Conservation (phyloP, 805 yeast genomes). For the Scheffersomyces amazonensis region DNA sequence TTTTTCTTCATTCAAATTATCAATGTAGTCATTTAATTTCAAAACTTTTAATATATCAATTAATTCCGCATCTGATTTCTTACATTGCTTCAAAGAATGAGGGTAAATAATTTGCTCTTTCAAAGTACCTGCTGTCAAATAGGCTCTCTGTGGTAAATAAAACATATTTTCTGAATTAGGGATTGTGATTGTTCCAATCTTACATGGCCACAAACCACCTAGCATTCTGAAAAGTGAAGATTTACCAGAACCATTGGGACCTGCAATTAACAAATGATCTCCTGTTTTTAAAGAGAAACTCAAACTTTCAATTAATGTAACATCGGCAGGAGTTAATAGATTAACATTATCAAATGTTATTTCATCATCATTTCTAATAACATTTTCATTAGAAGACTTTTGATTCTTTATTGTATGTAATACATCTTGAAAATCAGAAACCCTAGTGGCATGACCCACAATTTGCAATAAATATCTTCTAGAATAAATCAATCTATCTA, state of each 20-base stretch:
- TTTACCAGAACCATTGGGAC: slow-evolving; percentile 96
- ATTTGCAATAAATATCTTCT: slow-evolving; percentile 82
- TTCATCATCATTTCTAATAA: slow-evolving; percentile 44
- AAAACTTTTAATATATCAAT: slow-evolving; percentile 53
- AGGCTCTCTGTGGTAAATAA: slow-evolving; percentile 91
- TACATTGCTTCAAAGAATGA: slow-evolving; percentile 59
- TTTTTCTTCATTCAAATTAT: slow-evolving; percentile 63
- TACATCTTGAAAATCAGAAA: slow-evolving; percentile 64
- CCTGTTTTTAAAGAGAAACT: slow-evolving; percentile 76
- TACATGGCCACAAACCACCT: slow-evolving; percentile 92
- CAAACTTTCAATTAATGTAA: slow-evolving; percentile 62
- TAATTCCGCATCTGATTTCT: slow-evolving; percentile 47
- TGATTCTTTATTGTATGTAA: slow-evolving; percentile 46
- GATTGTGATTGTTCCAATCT: slow-evolving; percentile 53
- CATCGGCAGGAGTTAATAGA: slow-evolving; percentile 83
- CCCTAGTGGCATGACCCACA: slow-evolving; percentile 76
- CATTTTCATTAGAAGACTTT: slow-evolving; percentile 15
- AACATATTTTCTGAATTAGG: slow-evolving; percentile 70
- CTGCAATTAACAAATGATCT: slow-evolving; percentile 82
- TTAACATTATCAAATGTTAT: slow-evolving; percentile 74
- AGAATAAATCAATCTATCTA: slow-evolving; percentile 82
- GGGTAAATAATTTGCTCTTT: slow-evolving; percentile 92
- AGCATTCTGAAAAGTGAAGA: slow-evolving; percentile 86
- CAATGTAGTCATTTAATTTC: slow-evolving; percentile 56
- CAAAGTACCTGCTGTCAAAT: slow-evolving; percentile 74